Conservation (phyloP, 192 early-diverging fungal genomes). For the Rhizophagus sp. region DNA sequence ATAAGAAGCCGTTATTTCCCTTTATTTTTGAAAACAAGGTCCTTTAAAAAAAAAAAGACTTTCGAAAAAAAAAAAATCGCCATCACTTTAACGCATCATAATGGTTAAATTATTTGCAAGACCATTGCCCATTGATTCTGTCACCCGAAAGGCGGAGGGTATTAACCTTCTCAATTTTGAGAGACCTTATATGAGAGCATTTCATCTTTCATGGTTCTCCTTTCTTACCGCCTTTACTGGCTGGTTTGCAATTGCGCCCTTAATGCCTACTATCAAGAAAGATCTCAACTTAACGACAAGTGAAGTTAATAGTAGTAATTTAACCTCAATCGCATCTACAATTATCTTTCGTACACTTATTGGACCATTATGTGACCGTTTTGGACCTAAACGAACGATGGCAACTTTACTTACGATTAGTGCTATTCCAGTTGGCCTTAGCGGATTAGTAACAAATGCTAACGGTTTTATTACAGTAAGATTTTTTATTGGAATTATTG, state of each 20-base stretch:
- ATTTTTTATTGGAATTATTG: conserved; percentile 63
- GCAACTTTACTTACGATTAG: conserved; percentile 52
- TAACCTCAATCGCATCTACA: conserved; percentile 56
- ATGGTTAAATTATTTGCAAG: conserved; percentile 33
- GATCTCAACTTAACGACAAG: conserved; percentile 51
- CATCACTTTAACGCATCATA: neutral
- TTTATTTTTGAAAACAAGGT: no score
- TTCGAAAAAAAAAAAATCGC: no score
- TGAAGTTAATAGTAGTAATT: conserved; percentile 49
- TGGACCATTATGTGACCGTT: conserved; percentile 47
- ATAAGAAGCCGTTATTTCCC: no score
- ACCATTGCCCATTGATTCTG: conserved; percentile 34
- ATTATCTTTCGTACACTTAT: conserved; percentile 56
- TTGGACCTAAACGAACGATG: conserved; percentile 56
- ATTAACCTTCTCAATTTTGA: conserved; percentile 38
- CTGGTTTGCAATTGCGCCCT: conserved; percentile 66
- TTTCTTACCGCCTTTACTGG: conserved; percentile 46
- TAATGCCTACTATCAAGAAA: conserved; percentile 52
- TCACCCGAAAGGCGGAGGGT: conserved; percentile 37
- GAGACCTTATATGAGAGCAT: conserved; percentile 42
- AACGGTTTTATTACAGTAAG: conserved; percentile 48
- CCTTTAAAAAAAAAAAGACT: no score
- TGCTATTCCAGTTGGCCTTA: conserved; percentile 51
- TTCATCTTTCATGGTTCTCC: conserved; percentile 43
- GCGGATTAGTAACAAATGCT: conserved; percentile 46